These are phyloP conservation scores for Microdochium bolleyi DNA, from an alignment of 2,329 filamentous ascomycete genomes.

Conservation along the genomic window DNA sequence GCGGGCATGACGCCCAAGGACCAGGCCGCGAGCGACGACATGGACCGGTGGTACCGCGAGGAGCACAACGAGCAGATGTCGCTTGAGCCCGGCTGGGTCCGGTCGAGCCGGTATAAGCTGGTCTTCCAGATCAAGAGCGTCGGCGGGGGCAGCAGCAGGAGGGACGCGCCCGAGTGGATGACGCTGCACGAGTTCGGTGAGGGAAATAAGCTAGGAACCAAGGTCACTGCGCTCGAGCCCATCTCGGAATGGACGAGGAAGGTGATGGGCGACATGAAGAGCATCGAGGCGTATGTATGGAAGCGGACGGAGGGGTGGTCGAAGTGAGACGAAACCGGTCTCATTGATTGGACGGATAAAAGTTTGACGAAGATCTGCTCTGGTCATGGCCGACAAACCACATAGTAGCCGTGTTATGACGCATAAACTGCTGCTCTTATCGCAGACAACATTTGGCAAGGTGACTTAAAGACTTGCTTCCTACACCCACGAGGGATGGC, in stretches of 20 bases:
- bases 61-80: conserved; percentile 4
- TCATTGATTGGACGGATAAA: no score
- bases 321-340: neutral
- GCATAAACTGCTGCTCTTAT: no score
- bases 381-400: no score
- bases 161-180: neutral
- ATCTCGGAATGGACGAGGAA: conserved; percentile 1
- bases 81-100: conserved; percentile 1
- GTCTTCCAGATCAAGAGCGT: neutral
- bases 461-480: no score
- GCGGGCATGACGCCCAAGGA: conserved; percentile 1
- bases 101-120: conserved; percentile 2
- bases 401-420: no score
- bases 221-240: conserved; percentile 1
- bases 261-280: conserved; percentile 1
- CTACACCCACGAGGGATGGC: no score
- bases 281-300: conserved; percentile 1
- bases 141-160: neutral
- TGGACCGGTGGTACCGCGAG: conserved; percentile 2
- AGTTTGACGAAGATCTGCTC: no score
- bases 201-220: neutral
- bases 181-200: conserved; percentile 3
- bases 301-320: neutral
- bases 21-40: neutral
- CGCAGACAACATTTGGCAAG: no score